These are phyloP conservation scores for Aureobasidium musti DNA, from an alignment of 2,329 filamentous ascomycete species.

Conservation along the genomic window DNA sequence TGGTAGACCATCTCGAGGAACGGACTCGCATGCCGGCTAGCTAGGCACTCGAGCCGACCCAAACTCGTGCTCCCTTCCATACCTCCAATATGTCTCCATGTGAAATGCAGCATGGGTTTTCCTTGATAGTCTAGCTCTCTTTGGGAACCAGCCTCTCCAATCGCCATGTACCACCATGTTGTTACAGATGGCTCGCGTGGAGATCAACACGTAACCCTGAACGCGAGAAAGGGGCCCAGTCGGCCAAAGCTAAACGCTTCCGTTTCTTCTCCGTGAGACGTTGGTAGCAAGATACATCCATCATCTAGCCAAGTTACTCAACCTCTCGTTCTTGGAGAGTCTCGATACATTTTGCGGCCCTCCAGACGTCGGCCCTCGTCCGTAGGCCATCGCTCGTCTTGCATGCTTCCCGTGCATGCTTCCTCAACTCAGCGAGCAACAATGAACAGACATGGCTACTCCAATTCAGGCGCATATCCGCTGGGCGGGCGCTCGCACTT, in stretches of 20 bases:
- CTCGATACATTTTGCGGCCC: constrained; percentile 4
- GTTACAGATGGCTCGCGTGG: constrained; percentile 10
- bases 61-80: neutral
- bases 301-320: neutral
- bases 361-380: constrained; percentile 9
- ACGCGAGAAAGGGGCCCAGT: constrained; percentile 25
- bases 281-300: constrained; percentile 20
- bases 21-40: neutral
- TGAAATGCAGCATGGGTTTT: neutral
- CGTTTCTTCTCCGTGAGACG: constrained; percentile 18
- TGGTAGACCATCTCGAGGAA: neutral
- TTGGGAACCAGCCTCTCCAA: neutral
- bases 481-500: constrained; percentile 31
- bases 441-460: constrained; percentile 32
- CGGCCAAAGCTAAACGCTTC: constrained; percentile 24
- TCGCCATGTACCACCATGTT: constrained; percentile 2
- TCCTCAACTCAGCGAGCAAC: constrained; percentile 18
- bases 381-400: constrained; percentile 9
- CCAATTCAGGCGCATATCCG: constrained; percentile 33
- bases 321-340: neutral
- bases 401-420: constrained; percentile 29
- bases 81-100: neutral
- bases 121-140: neutral
- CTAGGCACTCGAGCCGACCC: constrained; percentile 19
- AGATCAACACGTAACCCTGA: constrained; percentile 26